A percentile compares a stretch with the other conserved stretches of the same genome.
Evolutionary conservation across 2,329 filamentous ascomycete genomes (phyloP).

Genomic region (Aureobasidium sp.): DNA sequence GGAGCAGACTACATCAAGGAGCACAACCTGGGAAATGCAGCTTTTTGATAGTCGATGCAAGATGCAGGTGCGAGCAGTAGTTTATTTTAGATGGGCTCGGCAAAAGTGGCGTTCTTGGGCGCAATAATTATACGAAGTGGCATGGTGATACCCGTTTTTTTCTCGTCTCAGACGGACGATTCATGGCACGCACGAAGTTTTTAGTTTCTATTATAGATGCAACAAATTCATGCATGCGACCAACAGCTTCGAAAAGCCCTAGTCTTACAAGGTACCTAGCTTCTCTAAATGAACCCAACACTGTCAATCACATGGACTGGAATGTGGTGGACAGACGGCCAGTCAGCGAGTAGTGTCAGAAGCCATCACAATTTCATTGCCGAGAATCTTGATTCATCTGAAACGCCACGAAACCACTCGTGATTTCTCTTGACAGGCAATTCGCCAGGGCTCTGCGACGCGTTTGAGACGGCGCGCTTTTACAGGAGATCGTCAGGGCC

Average conservation of each 20-base stretch:
- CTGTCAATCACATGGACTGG: not conserved
- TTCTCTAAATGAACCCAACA: not conserved
- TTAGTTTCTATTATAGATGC: slow-evolving; percentile 1
- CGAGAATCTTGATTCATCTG: slow-evolving; percentile 4
- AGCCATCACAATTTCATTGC: slow-evolving; percentile 15
- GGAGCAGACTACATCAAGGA: slow-evolving; percentile 86
- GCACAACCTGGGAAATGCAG: slow-evolving; percentile 39
- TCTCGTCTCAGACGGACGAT: slow-evolving; percentile 7
- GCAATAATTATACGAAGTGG: slow-evolving; percentile 2
- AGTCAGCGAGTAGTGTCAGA: not conserved
- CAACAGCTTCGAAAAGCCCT: not conserved
- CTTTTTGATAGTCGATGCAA: slow-evolving; percentile 17
- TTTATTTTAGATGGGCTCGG: slow-evolving; percentile 5
- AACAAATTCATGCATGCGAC: slow-evolving; percentile 10
- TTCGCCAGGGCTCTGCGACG: slow-evolving; percentile 1
- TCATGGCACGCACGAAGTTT: slow-evolving; percentile 5
- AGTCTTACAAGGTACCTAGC: not conserved
- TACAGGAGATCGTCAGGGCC: slow-evolving; percentile 12
- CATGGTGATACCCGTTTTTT: slow-evolving; percentile 16
- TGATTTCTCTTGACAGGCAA: slow-evolving; percentile 10
- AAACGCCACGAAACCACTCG: slow-evolving; percentile 13
- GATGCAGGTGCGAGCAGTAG: slow-evolving; percentile 10
- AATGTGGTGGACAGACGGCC: not conserved
- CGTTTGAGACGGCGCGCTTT: slow-evolving; percentile 12
- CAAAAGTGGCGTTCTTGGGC: slow-evolving; percentile 8